Evolutionary conservation across 2,329 filamentous ascomycete species (phyloP).

Genomic region (Claviceps pazoutovae): DNA sequence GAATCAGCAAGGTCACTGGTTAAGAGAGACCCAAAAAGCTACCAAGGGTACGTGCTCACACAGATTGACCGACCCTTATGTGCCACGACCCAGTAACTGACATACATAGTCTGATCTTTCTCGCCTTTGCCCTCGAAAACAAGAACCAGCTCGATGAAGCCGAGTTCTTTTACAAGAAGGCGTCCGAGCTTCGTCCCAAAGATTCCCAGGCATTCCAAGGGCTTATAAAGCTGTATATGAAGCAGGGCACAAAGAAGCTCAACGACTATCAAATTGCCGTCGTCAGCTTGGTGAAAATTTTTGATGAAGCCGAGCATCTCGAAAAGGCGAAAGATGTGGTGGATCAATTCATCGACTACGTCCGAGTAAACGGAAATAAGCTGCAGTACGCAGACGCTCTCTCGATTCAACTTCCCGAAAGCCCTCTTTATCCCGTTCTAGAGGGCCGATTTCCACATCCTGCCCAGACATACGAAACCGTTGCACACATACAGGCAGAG

Average conservation of each 20-base stretch:
- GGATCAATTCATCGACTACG: slow-evolving; percentile 66
- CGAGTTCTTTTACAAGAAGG: slow-evolving; percentile 61
- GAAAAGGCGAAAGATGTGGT: slow-evolving; percentile 53
- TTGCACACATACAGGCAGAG: slow-evolving; percentile 70
- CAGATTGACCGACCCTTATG: no score
- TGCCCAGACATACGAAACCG: slow-evolving; percentile 62
- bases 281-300: slow-evolving; percentile 61
- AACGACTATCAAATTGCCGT: slow-evolving; percentile 62
- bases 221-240: slow-evolving; percentile 72
- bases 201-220: slow-evolving; percentile 89
- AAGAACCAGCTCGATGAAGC: slow-evolving; percentile 56
- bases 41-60: slow-evolving; percentile 53
- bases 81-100: neutral
- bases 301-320: slow-evolving; percentile 49
- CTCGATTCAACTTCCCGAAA: slow-evolving; percentile 62
- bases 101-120: slow-evolving; percentile 51
- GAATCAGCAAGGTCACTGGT: slow-evolving; percentile 56
- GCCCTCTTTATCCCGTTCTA: slow-evolving; percentile 65
- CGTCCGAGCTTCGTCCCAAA: slow-evolving; percentile 54
- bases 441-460: slow-evolving; percentile 76
- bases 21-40: slow-evolving; percentile 60
- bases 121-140: slow-evolving; percentile 75
- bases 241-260: slow-evolving; percentile 54
- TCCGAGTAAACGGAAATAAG: slow-evolving; percentile 56
- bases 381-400: slow-evolving; percentile 65